Base-by-base conservation (phyloP, 2,329 filamentous ascomycete genomes). In the Alternaria atra region DNA sequence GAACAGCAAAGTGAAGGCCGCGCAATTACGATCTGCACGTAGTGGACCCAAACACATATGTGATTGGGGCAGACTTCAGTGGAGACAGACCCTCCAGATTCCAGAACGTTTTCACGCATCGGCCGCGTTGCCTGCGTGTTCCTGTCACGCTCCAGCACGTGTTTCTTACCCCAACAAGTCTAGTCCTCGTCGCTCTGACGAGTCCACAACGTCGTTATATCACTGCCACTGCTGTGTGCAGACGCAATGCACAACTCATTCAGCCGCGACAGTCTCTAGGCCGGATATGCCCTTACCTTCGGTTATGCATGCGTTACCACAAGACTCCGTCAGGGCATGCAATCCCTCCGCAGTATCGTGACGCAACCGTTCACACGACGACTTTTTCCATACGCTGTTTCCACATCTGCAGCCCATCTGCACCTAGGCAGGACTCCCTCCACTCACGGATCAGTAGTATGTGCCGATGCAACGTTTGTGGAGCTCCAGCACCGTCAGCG, bases 1-100 rank as follows among this genome's bases (percentile, higher is more conserved):
- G 56, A 62, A 50, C 50, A 17, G 17, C 23, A 37, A 32, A 52
- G 62, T 48, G 57, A 63, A 60, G 63, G 66, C 65, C 68, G 66
- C 72, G 72, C 71, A 74, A 75, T 74, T 72, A 61, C 58, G 67
- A 74, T 74, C 65, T 64, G 58, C 72, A 58, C 48, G 46, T 55
- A 58, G 67, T 69, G 70, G 55, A 62, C 60, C 60, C 17, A 48
- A 20, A 15, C 42, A 37, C 23, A 37, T 17, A 37, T 46, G 59
- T 64, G 63, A 66, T 70, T 67, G 67, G 62, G 58, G 62, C 44
- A 51, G 51, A 50, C 40, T 60, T 57, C 55, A 63, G 65, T 63
- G 64, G 58, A 52, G 50, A 60, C 51, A 57, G 53, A 51, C 57
- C 65, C 50, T 57, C 46, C 25, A 40, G 52, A 66, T 70, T 72